phyloP scores from a whole-genome alignment of 73 alveolate species.

The Blepharisma japonicum region DNA sequence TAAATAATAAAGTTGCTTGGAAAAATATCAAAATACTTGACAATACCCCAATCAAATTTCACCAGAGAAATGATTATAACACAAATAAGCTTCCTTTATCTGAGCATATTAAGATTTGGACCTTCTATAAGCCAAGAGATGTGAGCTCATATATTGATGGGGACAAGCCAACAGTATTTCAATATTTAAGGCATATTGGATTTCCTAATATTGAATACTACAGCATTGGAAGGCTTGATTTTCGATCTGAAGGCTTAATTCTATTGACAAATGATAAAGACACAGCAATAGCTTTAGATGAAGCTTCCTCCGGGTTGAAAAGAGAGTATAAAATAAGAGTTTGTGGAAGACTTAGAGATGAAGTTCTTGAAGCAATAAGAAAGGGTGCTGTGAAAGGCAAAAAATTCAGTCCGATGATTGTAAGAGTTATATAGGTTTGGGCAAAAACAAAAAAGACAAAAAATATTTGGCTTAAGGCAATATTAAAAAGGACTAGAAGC shows the following conservation, averaged over 20 bases:
- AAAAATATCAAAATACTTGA: slow-evolving; percentile 56
- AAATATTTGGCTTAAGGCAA: slow-evolving; percentile 78
- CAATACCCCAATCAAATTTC: slow-evolving; percentile 50
- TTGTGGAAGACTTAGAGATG: slow-evolving; percentile 67
- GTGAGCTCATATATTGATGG: not conserved
- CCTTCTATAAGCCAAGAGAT: slow-evolving; percentile 53
- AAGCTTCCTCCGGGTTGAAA: slow-evolving; percentile 51
- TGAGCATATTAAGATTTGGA: slow-evolving; percentile 45
- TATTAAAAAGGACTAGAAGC: slow-evolving; percentile 61
- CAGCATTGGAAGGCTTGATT: slow-evolving; percentile 76
- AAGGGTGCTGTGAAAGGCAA: slow-evolving; percentile 62
- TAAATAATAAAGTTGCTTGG: slow-evolving; percentile 56
- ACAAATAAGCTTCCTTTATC: slow-evolving; percentile 42
- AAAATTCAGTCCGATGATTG: slow-evolving; percentile 71
- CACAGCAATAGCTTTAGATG: slow-evolving; percentile 68
- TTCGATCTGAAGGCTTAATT: slow-evolving; percentile 72
- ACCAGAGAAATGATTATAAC: slow-evolving; percentile 50
- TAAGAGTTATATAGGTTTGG: slow-evolving; percentile 41
- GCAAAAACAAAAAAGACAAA: slow-evolving; percentile 57
- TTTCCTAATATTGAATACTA: slow-evolving; percentile 41
- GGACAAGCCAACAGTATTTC: not conserved
- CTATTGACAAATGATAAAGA: slow-evolving; percentile 79
- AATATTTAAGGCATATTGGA: slow-evolving; percentile 39
- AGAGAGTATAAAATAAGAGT: slow-evolving; percentile 82
- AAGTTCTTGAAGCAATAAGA: slow-evolving; percentile 51